Conservation (phyloP, 495 filamentous ascomycete genomes). For the Tuber borchii region DNA sequence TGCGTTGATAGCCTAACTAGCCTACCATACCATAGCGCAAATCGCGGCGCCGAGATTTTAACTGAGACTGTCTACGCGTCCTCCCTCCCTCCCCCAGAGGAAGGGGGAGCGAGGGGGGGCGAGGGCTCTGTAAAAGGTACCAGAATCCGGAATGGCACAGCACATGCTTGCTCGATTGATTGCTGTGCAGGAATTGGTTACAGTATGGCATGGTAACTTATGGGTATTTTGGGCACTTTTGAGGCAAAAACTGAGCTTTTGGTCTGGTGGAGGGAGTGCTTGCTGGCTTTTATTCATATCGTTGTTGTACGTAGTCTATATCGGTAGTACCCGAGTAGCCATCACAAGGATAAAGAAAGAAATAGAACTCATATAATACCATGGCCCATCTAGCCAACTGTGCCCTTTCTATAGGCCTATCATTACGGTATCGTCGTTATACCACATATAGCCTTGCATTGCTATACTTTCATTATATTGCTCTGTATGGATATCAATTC, state of each 20-base stretch:
- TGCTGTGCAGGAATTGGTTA: neutral
- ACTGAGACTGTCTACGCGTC: slow-evolving; percentile 2
- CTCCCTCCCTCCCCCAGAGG: neutral
- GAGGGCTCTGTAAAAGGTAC: neutral
- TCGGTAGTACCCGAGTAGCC: neutral
- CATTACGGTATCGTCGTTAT: neutral
- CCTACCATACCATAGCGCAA: neutral
- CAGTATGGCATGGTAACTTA: neutral
- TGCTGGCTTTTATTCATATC: neutral
- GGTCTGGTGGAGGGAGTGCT: neutral
- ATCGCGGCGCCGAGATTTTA: neutral
- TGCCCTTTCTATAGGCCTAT: neutral
- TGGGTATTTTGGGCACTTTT: neutral
- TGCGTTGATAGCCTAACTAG: neutral
- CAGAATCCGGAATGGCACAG: neutral
- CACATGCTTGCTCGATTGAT: neutral
- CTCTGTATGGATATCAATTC: neutral
- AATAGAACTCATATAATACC: neutral
- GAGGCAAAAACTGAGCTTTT: neutral
- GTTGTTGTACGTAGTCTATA: neutral
- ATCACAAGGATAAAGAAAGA: neutral
- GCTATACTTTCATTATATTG: neutral
- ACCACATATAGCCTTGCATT: neutral
- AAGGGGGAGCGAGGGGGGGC: neutral
- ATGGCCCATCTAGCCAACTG: neutral